Conservation (phyloP, 352 stramenopile species). For the Phytophthora uliginosa region DNA sequence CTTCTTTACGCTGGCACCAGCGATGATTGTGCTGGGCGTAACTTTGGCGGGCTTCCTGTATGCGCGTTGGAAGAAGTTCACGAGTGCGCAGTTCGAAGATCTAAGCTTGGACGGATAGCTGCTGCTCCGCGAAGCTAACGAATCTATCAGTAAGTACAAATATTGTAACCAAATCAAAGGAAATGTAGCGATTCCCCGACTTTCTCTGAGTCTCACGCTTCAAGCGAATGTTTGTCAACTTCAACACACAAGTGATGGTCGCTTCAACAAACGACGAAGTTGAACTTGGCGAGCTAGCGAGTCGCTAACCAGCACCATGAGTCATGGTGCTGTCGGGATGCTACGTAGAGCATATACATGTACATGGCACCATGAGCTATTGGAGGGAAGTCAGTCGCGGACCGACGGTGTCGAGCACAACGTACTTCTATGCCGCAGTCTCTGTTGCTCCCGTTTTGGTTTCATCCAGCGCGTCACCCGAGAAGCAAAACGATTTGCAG, state of each 20-base stretch:
- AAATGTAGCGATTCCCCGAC: constrained; percentile 5
- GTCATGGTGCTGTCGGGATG: no score
- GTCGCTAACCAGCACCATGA: no score
- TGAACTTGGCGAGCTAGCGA: background rate
- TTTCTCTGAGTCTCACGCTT: background rate
- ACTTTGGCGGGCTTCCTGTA: constrained; percentile 48
- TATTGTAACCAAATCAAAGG: constrained; percentile 10
- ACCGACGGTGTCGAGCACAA: background rate
- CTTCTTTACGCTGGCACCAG: constrained; percentile 52
- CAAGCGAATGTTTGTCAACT: constrained; percentile 14
- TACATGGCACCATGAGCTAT: background rate
- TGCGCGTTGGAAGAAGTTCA: constrained; percentile 59
- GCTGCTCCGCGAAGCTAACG: background rate
- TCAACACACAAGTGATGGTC: constrained; percentile 2
- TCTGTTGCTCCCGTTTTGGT: background rate
- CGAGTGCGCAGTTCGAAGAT: constrained; percentile 49
- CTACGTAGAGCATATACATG: background rate
- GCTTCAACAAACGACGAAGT: constrained; percentile 2
- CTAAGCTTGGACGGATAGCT: constrained; percentile 28
- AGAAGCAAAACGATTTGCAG: background rate
- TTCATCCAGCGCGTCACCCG: background rate
- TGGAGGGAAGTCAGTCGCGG: background rate
- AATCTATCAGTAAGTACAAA: constrained; percentile 20
- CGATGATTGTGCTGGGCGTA: constrained; percentile 51
- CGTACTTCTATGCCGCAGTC: background rate